phyloP scores from a whole-genome alignment of 192 early-diverging fungal species.

The Umbelopsis vinacea region DNA sequence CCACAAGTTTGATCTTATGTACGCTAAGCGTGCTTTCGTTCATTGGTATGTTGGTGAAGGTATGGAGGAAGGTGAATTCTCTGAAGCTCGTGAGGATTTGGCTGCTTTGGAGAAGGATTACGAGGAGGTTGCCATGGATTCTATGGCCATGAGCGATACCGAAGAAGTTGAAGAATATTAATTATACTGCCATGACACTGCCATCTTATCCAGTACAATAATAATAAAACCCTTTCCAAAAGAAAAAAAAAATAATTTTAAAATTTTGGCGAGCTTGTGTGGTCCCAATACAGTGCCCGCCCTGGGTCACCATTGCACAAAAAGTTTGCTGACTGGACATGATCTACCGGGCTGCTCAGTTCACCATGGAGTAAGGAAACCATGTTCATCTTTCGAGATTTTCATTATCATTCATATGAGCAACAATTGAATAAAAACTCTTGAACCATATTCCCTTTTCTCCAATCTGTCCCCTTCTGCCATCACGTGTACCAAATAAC shows the following conservation, averaged over 20 bases:
- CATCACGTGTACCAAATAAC: conserved; percentile 1
- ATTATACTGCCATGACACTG: not conserved
- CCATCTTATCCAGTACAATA: not conserved
- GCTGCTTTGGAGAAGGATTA: conserved; percentile 98
- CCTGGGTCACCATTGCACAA: not conserved
- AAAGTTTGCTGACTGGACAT: too few species aligned
- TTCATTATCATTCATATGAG: too few species aligned
- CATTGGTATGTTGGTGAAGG: conserved; percentile 97
- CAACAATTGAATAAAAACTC: too few species aligned
- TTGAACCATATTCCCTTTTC: too few species aligned
- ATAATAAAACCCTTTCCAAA: too few species aligned
- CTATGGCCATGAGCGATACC: conserved; percentile 77
- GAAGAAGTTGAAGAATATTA: conserved; percentile 60
- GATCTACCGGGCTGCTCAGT: too few species aligned
- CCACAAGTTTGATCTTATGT: conserved; percentile 91
- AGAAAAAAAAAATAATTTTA: too few species aligned
- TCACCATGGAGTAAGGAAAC: too few species aligned
- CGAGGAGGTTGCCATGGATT: conserved; percentile 95
- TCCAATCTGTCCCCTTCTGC: not conserved
- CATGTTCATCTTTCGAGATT: too few species aligned
- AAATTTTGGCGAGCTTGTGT: too few species aligned
- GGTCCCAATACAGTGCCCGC: not conserved
- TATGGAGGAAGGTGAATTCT: conserved; percentile 97
- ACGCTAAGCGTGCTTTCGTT: conserved; percentile 87
- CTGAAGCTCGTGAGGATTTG: conserved; percentile 96